A percentile compares a stretch with the other conserved stretches of the same genome.
Conservation (phyloP, 179 eudicot genomes). For the Sideroxylon spinosum region DNA sequence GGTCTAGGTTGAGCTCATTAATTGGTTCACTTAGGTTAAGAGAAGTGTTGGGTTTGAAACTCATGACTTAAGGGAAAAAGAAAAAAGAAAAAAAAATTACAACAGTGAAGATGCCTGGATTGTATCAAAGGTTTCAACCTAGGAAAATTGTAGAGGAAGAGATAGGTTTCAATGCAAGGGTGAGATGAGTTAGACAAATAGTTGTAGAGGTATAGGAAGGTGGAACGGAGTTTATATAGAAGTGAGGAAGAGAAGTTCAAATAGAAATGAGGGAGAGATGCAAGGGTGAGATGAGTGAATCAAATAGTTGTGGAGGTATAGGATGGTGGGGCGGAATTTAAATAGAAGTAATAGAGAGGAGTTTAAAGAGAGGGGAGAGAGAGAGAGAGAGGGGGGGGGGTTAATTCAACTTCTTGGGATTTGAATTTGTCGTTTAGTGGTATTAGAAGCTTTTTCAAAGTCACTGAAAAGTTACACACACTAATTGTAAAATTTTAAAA, state of each 20-base stretch:
- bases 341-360: background rate
- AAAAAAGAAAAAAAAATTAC: background rate
- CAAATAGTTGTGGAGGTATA: background rate
- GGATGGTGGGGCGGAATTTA: background rate
- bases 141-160: constrained; percentile 2
- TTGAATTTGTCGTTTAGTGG: too few species aligned
- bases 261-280: background rate
- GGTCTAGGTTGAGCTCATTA: constrained; percentile 24
- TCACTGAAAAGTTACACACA: too few species aligned
- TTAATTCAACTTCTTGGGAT: too few species aligned
- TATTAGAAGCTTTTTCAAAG: too few species aligned
- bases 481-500: too few species aligned
- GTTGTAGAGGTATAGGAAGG: constrained; percentile 7
- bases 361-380: background rate
- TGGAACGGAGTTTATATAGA: background rate
- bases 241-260: too few species aligned
- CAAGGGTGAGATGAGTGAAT: too few species aligned
- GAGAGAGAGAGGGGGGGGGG: background rate
- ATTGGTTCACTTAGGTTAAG: constrained; percentile 18
- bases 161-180: background rate
- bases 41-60: constrained; percentile 22
- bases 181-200: background rate
- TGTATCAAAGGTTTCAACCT: background rate
- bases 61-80: constrained; percentile 11
- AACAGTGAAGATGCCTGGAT: background rate